A percentile compares a stretch with the other conserved stretches of the same genome.
Conservation (phyloP, 2,329 filamentous ascomycete species). For the Ophiostoma novo-ulmi region DNA sequence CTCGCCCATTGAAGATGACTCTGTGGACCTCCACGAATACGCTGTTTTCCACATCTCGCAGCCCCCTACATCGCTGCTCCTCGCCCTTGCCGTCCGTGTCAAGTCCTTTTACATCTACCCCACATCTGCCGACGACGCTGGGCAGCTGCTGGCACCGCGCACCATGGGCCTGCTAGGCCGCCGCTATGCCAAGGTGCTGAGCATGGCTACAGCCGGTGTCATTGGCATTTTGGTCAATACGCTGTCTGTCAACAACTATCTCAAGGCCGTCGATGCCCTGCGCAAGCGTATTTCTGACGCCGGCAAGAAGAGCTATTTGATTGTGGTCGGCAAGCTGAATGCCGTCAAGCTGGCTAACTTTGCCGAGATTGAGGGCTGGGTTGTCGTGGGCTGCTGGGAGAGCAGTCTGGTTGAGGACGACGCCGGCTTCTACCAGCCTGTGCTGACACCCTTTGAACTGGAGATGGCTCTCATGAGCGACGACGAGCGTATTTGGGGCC, state of each 20-base stretch:
- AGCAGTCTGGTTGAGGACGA: slow-evolving; percentile 85
- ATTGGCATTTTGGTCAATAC: slow-evolving; percentile 97
- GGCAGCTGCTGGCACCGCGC: slow-evolving; percentile 33
- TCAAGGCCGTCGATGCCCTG: slow-evolving; percentile 70
- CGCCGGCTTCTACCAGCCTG: slow-evolving; percentile 73
- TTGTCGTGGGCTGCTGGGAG: slow-evolving; percentile 97
- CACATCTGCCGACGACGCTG: neutral
- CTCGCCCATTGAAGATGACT: slow-evolving; percentile 33
- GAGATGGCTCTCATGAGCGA: slow-evolving; percentile 71
- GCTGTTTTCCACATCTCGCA: slow-evolving; percentile 76
- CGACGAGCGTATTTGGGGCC: slow-evolving; percentile 74
- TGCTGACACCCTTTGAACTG: slow-evolving; percentile 94
- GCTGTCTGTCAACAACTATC: slow-evolving; percentile 83
- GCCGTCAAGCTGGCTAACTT: slow-evolving; percentile 96
- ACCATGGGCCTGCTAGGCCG: slow-evolving; percentile 63
- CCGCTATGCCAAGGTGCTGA: slow-evolving; percentile 80
- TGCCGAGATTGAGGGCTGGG: slow-evolving; percentile 90
- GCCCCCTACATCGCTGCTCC: slow-evolving; percentile 73
- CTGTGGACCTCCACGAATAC: slow-evolving; percentile 56
- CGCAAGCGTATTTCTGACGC: slow-evolving; percentile 66
- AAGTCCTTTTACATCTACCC: slow-evolving; percentile 72
- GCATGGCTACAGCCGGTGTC: slow-evolving; percentile 72
- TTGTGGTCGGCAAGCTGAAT: slow-evolving; percentile 95
- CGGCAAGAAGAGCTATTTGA: slow-evolving; percentile 92
- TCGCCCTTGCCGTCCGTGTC: slow-evolving; percentile 81